Evolutionary conservation across 2,329 filamentous ascomycete genomes (phyloP), one percentile per base, ranked within the genome.

Genomic region (Diaporthe batatas): DNA sequence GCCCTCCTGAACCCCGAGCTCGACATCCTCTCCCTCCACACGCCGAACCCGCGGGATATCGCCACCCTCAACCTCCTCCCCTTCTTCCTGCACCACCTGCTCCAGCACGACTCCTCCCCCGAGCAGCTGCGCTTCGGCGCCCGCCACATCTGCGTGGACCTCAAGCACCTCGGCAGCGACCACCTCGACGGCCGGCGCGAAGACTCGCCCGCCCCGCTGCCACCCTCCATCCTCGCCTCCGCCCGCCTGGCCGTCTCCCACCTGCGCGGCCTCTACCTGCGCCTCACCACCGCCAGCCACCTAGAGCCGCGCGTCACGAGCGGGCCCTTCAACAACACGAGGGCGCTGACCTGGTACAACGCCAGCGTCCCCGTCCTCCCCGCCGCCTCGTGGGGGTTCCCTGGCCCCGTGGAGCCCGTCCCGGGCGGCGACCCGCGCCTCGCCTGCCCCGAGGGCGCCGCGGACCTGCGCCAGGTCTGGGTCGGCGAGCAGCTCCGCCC

Each of bases 91-190:
- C 69, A 71, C 21, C 53, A 51, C 36, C 18, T 71, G 44, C 32
- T 57, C 18, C 69, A 49, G 21, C 25, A 34, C 47, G 69, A 71
- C 49, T 55, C n/a, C 39, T 71, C 69, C 14, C 69, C 58, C 7
- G 18, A 36, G 3, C 32, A 39, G 12, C n/a, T 34, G 8, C 36
- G 69, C 58, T 71, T 65, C 58, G 57, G 69, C 49, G 25, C n/a
- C 14, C 69, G 69, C 11, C 59, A 71, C 16, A 47, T 71, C 11
- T 71, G 69, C 47, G 36, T 71, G 16, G 58, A 71, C 57, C 57
- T 71, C 57, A 39, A 6, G 6, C 32, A 18, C 57, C 34, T 65
- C 47, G 29, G 47, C 57, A 55, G 65, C 34, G 49, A 68, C 49
- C 23, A 44, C 16, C 7, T 4, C 53, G 0, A 57, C 18, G 8